A percentile compares a stretch with the other conserved stretches of the same genome.
phyloP scores from a whole-genome alignment of 441 rosid genomes.

The Euphorbia schlechtendalii region DNA sequence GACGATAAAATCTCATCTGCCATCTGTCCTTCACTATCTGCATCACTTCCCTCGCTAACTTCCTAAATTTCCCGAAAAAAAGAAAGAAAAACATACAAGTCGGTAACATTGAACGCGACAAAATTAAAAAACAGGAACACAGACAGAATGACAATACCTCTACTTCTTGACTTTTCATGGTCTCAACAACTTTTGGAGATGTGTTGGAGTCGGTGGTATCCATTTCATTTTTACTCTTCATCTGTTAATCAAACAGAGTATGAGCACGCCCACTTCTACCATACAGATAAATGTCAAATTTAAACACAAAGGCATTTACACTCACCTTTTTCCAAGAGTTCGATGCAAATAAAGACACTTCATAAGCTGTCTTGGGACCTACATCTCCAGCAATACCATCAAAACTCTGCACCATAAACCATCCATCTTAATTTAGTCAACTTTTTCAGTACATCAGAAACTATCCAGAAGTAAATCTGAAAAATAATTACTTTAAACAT shows the following conservation, averaged over 20 bases:
- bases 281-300: conserved; percentile 1
- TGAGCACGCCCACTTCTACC: conserved; percentile 6
- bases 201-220: conserved; percentile 26
- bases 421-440: not conserved
- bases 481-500: conserved; percentile 38
- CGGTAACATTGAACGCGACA: conserved; percentile 7
- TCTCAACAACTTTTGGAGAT: conserved; percentile 26
- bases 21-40: conserved; percentile 66
- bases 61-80: conserved; percentile 32
- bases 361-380: conserved; percentile 66
- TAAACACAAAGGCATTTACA: conserved; percentile 9
- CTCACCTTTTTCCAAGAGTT: conserved; percentile 73
- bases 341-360: conserved; percentile 67
- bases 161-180: conserved; percentile 25
- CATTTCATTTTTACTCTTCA: conserved; percentile 33
- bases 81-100: conserved; percentile 3
- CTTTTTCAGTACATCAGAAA: conserved; percentile 5
- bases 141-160: conserved; percentile 34
- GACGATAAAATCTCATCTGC: conserved; percentile 70
- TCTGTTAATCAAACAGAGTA: conserved; percentile 35
- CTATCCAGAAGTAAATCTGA: conserved; percentile 4
- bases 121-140: conserved; percentile 1
- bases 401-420: conserved; percentile 35
- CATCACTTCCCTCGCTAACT: conserved; percentile 46
- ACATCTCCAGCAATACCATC: conserved; percentile 39